A percentile compares a stretch with the other conserved stretches of the same genome.
Conservation (phyloP, 495 filamentous ascomycete genomes). For the Penicillium manginii region DNA sequence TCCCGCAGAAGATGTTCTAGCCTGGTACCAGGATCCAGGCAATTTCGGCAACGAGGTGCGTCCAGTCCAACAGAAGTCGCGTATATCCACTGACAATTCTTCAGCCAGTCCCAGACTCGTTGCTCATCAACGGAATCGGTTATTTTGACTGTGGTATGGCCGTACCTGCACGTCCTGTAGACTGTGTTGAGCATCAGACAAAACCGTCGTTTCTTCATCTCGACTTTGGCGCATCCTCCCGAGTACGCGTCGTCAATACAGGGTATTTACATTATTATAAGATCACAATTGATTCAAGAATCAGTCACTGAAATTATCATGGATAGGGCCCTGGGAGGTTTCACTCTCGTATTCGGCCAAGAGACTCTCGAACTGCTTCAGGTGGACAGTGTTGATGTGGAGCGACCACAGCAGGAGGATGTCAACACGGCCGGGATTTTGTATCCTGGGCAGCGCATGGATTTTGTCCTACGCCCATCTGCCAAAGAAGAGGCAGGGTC, state of each 20-base stretch:
- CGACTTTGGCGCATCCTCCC: conserved; percentile 23
- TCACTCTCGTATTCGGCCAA: conserved; percentile 39
- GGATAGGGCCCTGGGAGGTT: conserved; percentile 46
- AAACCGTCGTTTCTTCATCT: conserved; percentile 29
- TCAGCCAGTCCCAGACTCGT: conserved; percentile 54
- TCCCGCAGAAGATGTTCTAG: conserved; percentile 40
- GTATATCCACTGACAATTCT: neutral
- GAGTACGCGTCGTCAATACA: conserved; percentile 44
- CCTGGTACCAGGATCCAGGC: conserved; percentile 49
- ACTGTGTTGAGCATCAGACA: conserved; percentile 36
- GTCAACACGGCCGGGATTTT: conserved; percentile 45
- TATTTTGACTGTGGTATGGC: conserved; percentile 53
- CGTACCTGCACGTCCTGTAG: conserved; percentile 48
- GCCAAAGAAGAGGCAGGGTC: conserved; percentile 3
- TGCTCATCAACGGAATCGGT: conserved; percentile 55
- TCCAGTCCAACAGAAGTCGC: neutral
- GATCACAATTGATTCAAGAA: neutral
- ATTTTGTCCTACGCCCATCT: conserved; percentile 38
- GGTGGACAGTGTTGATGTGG: conserved; percentile 47
- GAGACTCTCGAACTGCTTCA: conserved; percentile 37
- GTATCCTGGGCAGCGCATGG: conserved; percentile 55
- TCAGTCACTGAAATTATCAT: neutral
- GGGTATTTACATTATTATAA: conserved; percentile 28
- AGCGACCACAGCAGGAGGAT: conserved; percentile 12
- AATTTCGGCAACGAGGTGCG: conserved; percentile 53